These are phyloP conservation scores for Aspergillus proliferans DNA, from an alignment of 2,329 filamentous ascomycete genomes.

Conservation along the genomic window DNA sequence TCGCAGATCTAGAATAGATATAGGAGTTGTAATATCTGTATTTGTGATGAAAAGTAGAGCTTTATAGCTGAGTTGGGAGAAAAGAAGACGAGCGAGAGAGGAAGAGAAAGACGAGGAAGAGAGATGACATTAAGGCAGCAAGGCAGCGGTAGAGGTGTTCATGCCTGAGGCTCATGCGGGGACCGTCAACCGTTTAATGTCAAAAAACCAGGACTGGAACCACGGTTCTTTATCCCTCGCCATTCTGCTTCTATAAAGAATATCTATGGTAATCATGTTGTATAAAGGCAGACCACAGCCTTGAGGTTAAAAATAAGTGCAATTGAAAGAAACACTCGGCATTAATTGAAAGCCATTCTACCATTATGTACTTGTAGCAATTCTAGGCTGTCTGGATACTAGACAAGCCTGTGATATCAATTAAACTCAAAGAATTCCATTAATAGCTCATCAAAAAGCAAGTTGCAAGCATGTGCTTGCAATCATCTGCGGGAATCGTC, in stretches of 20 bases:
- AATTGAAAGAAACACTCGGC: no score
- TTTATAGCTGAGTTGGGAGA: neutral
- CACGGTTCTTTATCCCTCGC: no score
- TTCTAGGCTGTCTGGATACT: neutral
- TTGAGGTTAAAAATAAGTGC: no score
- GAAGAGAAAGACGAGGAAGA: neutral
- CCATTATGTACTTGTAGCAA: neutral
- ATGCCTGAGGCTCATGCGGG: neutral
- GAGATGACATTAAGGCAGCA: neutral
- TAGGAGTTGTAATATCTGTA: no score
- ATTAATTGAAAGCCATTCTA: neutral
- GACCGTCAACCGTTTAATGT: neutral
- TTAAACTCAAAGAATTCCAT: neutral
- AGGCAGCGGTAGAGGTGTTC: neutral
- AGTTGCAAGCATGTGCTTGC: neutral
- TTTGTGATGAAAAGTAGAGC: no score
- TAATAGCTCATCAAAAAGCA: neutral
- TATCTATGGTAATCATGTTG: no score
- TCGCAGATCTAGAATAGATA: no score
- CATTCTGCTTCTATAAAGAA: no score
- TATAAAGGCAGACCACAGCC: no score
- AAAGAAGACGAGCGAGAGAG: neutral
- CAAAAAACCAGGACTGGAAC: no score
- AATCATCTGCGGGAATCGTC: neutral
- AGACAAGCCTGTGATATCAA: no score